Evolutionary conservation across 768 basidiomycete species (phyloP), one percentile per base, ranked within the genome.

Genomic region (Serendipita sp.): DNA sequence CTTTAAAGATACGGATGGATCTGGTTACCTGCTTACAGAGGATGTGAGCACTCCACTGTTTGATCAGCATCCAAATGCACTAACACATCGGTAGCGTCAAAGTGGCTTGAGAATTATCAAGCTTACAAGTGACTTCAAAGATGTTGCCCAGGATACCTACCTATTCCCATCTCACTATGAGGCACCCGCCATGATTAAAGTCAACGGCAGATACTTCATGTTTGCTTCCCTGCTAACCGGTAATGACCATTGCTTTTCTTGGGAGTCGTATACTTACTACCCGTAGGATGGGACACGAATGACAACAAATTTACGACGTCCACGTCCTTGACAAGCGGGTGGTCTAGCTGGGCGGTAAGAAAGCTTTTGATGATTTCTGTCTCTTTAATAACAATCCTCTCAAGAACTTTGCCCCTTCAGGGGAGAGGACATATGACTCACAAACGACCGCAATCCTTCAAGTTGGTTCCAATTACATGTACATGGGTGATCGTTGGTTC

Each of bases 401-500:
- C 10, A 15, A 65, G 65, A 65, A 24, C 45, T 65, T 65, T 63
- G 65, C 65, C 3, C 65, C 65, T 65, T 8, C 65, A 28, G 65
- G 65, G 16, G 45, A 54, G 34, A 32, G 56, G 18, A 65, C 65
- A 7, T 65, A 65, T 16, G 56, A 65, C 41, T 65, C 65, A 32
- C 65, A 65, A 45, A 65, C 65, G 15, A 60, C 65, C 2, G 56
- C 62, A 30, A 24, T 65, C 35, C 65, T 65, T 45, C 65, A 65
- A 62, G 65, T 65, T n/a, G 65, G 65, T 37, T 44, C 37, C 65
- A 65, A 58, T 46, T 65, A 60, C 45, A 63, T 65, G 65, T 65
- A 65, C 41, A 65, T 65, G 65, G 65, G 65, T 37, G 65, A 66
- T 53, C 65, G 65, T 18, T 66, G 65, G 65, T 45, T 66, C 38